Conservation (phyloP, 2,329 filamentous ascomycete genomes). For the Claviceps pusilla region DNA sequence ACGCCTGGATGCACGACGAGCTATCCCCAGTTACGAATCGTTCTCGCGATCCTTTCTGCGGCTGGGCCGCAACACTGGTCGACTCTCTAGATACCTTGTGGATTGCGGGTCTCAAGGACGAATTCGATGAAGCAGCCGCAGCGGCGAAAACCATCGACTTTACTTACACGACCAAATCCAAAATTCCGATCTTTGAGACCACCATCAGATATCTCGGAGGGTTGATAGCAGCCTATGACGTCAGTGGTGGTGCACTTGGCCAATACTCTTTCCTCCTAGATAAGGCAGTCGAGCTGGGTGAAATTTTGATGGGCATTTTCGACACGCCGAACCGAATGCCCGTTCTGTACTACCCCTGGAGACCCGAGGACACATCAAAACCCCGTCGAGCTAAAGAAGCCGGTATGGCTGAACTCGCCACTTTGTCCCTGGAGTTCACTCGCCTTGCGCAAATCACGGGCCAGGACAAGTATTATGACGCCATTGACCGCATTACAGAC, state of each 20-base stretch:
- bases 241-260: constrained; percentile 47
- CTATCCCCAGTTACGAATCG: constrained; percentile 55
- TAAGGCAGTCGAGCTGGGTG: constrained; percentile 66
- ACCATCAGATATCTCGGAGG: constrained; percentile 85
- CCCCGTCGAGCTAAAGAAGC: constrained; percentile 46
- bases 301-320: constrained; percentile 68
- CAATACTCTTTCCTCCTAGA: constrained; percentile 53
- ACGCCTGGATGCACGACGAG: constrained; percentile 81
- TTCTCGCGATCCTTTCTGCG: constrained; percentile 70
- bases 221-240: constrained; percentile 70
- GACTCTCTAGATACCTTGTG: constrained; percentile 72
- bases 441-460: constrained; percentile 73
- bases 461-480: constrained; percentile 75
- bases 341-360: constrained; percentile 64
- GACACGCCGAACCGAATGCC: constrained; percentile 94
- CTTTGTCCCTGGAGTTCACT: constrained; percentile 77
- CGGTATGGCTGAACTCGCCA: constrained; percentile 59
- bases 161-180: constrained; percentile 46
- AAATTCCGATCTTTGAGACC: constrained; percentile 86
- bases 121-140: constrained; percentile 65
- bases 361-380: constrained; percentile 46
- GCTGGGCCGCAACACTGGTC: constrained; percentile 78
- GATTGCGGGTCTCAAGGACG: constrained; percentile 67
- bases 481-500: constrained; percentile 71
- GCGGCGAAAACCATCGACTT: constrained; percentile 67